Evolutionary conservation across 169 alveolate species (phyloP), one percentile per base, ranked within the genome.

Genomic region (Condylostoma magnum): DNA sequence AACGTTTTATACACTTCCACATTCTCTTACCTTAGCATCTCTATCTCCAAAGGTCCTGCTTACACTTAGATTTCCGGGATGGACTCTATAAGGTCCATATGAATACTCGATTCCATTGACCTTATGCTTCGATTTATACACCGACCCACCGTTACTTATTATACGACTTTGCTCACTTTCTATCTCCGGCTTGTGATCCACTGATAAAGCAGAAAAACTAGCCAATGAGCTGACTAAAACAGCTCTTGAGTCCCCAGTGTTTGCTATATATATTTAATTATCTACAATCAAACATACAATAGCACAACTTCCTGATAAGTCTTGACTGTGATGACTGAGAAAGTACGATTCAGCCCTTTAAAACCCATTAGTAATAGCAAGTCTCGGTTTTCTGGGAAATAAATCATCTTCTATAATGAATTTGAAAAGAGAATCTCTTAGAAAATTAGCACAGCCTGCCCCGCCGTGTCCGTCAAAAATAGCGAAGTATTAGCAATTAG

Each of bases 381-480:
- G 88, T 79, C 80, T 84, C 6, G 95, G 93, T 58, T 90, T 84
- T 76, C 75, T 53, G 25, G 92, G 93, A 31, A 66, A 46, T 73
- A 79, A 3, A 48, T 51, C 20, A 38, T 80, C 72, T 56, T 27
- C 65, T 6, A 73, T 77, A 6, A 85, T 69, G 48, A 79, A 80
- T 36, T 82, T 52, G 56, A 83, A 93, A 30, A 92, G 73, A 72
- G 88, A 82, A 67, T 92, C 93, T 78, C 93, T 79, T 56, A 92
- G 79, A 79, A 77, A 92, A 50, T 85, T 90, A 60, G 94, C 89
- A 74, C 96, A 92, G 1, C 87, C 85, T 30, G 77, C 67, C 33
- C 98, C 98, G 38, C 98, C 96, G 77, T 94, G 98, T 1, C 98
- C 98, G 80, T 94, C 98, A 76, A 84, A 94, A 41, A 94, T 92